Evolutionary conservation across 2,329 filamentous ascomycete genomes (phyloP), one percentile per base, ranked within the genome.

Genomic region (Phialophora chinensis): DNA sequence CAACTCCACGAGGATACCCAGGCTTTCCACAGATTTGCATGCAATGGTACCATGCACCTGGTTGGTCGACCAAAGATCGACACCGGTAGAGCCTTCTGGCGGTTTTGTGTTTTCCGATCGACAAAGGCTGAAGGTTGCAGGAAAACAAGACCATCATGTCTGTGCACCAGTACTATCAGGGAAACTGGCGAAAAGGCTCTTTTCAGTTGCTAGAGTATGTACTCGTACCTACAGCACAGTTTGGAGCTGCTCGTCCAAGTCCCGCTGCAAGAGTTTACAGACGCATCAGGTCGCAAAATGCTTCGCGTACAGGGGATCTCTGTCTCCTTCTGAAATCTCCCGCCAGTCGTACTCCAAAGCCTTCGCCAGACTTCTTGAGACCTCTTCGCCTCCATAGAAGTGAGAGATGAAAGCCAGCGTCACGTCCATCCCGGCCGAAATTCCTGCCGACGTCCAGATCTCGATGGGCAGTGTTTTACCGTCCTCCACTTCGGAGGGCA

Each of bases 401-500:
- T 81, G 76, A 42, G 73, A 80, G 20, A 89, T 79, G 76, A 85
- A 89, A 1, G 85, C 87, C 73, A 87, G 80, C 52, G 82, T 85
- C 66, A 85, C 78, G 78, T 90, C 88, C 54, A 88, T 88, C 0
- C 88, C 88, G 1, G 88, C 87, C 60, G 82, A 83, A 5, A 90
- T 83, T 0, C 89, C 88, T 0, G 86, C 88, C 1, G 85, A 86
- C 3, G 85, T 87, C 88, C 88, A 91, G 7, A 90, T 78, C 50
- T 73, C 71, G 31, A 70, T 63, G 6, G 63, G 47, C 17, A 17
- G 29, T 5, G 17, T 56, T 10, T 62, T n/a, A 23, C 47, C 23
- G n/a, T 53, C 63, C 25, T 31, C 25, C n/a, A 44, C 54, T 62
- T 73, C 70, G 12, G 58, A 67, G 1, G 66, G 65, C 17, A 66